Evolutionary conservation across 192 early-diverging fungal genomes (phyloP), one percentile per base, ranked within the genome.

Genomic region (Phlyctochytrium bullatum): DNA sequence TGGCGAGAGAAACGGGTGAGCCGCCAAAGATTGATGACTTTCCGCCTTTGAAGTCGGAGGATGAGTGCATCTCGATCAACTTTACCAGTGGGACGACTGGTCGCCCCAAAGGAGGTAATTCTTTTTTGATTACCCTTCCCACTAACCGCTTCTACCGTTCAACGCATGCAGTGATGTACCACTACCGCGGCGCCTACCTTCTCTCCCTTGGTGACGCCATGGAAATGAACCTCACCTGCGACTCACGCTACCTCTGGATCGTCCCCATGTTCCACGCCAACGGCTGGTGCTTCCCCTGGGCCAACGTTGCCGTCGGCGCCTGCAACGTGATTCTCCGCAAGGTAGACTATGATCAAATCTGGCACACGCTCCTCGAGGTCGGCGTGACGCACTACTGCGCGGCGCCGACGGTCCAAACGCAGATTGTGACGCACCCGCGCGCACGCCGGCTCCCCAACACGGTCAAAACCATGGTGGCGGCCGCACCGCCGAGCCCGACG

Each of bases 71-170:
- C 34, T 79, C 84, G 1, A 74, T 87, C 28, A 82, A 80, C 54
- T 87, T 86, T 59, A 87, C 86, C 1, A 79, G 76, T 28, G 86
- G 86, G 2, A 82, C 83, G 1, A 87, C 86, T 0, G 86, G 86
- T 17, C 69, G 73, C 28, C 86, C 83, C 30, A 87, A 87, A 58
- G 83, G 83, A 6, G 30, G 33, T 28, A 62, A 36, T 23, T 62
- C n/a, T 36, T 36, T n/a, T 27, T 25, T 12, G 47, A 16, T 16
- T 16, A 50, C n/a, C n/a, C n/a, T 50, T 50, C 47, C 12, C 47
- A 50, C 12, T 59, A 28, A n/a, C n/a, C 10, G 57, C 17, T 27
- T 59, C 16, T 24, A 24, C 24, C 28, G 57, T 24, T 28, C 17
- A 16, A 57, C 32, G 50, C 16, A n/a, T n/a, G n/a, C n/a, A n/a